phyloP scores from a whole-genome alignment of 345 rosid genomes.

The sweet orange (Citrus sinensis) region DVS_A1.0 CM039164.1:17525501-17526000 shows the following conservation, averaged over 20 bases:
- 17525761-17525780: slow-evolving; percentile 13
- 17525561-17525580: background rate
- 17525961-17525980: no score
- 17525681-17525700: slow-evolving; percentile 39
- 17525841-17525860: slow-evolving; percentile 17
- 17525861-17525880: slow-evolving; percentile 1
- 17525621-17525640: slow-evolving; percentile 40
- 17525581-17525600: slow-evolving; percentile 1
- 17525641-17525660: slow-evolving; percentile 30
- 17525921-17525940: background rate
- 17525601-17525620: slow-evolving; percentile 39
- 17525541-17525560: background rate
- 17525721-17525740: slow-evolving; percentile 32
- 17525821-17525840: slow-evolving; percentile 20
- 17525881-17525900: slow-evolving; percentile 4
- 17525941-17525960: no score
- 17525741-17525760: slow-evolving; percentile 32
- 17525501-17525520: background rate
- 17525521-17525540: background rate
- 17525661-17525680: slow-evolving; percentile 38
- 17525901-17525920: background rate
- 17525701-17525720: slow-evolving; percentile 43
- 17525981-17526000: no score
- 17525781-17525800: slow-evolving; percentile 19
- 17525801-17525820: slow-evolving; percentile 30